Evolutionary conservation across 2,329 filamentous ascomycete species (phyloP).

Genomic region (Phialophora chinensis): DNA sequence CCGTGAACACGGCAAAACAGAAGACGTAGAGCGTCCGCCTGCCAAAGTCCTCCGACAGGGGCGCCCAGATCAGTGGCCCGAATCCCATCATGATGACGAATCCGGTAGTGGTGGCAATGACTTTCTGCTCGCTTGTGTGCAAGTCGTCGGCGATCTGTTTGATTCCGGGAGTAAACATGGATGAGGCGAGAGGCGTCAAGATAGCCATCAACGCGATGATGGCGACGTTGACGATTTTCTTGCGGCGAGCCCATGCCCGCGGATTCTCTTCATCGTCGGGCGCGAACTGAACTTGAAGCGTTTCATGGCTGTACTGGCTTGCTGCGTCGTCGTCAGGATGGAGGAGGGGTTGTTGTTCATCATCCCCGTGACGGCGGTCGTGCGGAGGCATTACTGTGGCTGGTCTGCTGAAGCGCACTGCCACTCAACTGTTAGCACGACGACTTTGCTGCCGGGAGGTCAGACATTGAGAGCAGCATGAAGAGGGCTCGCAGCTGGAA

Average conservation of each 20-base stretch:
- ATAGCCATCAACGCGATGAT: constrained; percentile 59
- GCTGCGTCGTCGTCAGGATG: constrained; percentile 19
- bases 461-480: neutral
- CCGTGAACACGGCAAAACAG: constrained; percentile 67
- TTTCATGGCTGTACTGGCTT: constrained; percentile 14
- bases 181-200: constrained; percentile 42
- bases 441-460: neutral
- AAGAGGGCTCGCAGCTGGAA: neutral
- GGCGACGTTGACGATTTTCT: constrained; percentile 57
- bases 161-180: constrained; percentile 61
- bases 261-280: constrained; percentile 53
- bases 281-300: constrained; percentile 42
- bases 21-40: constrained; percentile 72
- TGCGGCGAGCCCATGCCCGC: constrained; percentile 52
- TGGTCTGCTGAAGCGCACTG: neutral
- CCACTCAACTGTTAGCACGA: constrained; percentile 1
- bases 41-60: constrained; percentile 73
- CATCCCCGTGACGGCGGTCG: neutral
- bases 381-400: constrained; percentile 3
- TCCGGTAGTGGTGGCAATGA: constrained; percentile 58
- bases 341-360: constrained; percentile 32
- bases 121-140: constrained; percentile 48
- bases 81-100: constrained; percentile 60
- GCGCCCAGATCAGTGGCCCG: constrained; percentile 74
- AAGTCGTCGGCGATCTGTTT: constrained; percentile 56